phyloP scores from a whole-genome alignment of 331 rosid species.

The Quercus lobata region DNA sequence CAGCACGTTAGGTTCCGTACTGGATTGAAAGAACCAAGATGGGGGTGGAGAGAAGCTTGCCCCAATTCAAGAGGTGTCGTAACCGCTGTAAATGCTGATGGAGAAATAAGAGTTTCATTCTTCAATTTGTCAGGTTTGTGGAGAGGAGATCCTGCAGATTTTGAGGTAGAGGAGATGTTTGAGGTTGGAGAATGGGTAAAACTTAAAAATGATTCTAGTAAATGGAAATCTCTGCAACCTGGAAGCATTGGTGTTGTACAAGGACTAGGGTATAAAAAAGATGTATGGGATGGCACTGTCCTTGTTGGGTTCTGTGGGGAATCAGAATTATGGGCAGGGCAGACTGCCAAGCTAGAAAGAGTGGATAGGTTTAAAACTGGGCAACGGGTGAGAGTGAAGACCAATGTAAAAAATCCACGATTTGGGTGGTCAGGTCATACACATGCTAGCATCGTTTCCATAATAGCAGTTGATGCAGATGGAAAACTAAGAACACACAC shows the following conservation, averaged over 20 bases:
- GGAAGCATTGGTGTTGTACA: constrained; percentile 93
- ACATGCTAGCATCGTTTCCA: constrained; percentile 67
- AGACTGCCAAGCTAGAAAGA: constrained; percentile 64
- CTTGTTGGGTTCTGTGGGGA: constrained; percentile 87
- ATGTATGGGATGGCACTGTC: constrained; percentile 71
- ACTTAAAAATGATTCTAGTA: constrained; percentile 46
- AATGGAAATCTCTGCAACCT: constrained; percentile 68
- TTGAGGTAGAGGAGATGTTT: constrained; percentile 70
- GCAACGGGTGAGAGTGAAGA: constrained; percentile 72
- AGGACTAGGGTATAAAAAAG: constrained; percentile 79
- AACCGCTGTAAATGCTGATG: constrained; percentile 87
- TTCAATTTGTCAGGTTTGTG: constrained; percentile 74
- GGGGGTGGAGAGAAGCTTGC: constrained; percentile 98
- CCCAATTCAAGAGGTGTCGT: constrained; percentile 74
- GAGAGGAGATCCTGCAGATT: constrained; percentile 96
- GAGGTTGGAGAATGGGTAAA: constrained; percentile 98
- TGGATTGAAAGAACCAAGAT: constrained; percentile 83
- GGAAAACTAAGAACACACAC: constrained; percentile 88
- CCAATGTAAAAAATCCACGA: constrained; percentile 63
- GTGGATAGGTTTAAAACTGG: constrained; percentile 56
- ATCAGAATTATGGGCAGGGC: constrained; percentile 91
- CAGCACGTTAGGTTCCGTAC: constrained; percentile 80
- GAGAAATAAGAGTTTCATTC: constrained; percentile 87
- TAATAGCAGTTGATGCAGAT: constrained; percentile 89
- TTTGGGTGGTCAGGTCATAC: constrained; percentile 96